phyloP scores from a whole-genome alignment of 495 filamentous ascomycete genomes.

The Apiosordaria backusii region DNA sequence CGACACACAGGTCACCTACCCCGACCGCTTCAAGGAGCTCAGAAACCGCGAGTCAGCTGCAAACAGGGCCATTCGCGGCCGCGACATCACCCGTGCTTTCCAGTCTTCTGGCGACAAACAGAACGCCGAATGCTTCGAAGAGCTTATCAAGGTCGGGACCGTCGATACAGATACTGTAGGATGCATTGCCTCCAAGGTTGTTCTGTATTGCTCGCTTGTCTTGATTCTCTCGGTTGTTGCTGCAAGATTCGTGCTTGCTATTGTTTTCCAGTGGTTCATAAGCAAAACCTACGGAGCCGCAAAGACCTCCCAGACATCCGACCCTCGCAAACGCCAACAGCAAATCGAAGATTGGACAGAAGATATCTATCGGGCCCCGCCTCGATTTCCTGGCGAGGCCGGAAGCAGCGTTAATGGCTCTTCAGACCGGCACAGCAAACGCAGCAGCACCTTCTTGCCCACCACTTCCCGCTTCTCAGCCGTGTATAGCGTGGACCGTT shows the following conservation, averaged over 20 bases:
- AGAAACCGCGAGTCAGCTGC: constrained; percentile 45
- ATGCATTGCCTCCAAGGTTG: constrained; percentile 95
- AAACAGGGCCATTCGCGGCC: constrained; percentile 75
- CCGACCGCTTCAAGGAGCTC: constrained; percentile 73
- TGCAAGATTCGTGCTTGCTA: constrained; percentile 83
- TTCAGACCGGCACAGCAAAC: constrained; percentile 71
- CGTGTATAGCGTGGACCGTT: constrained; percentile 70
- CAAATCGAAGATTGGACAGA: constrained; percentile 99
- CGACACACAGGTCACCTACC: constrained; percentile 72
- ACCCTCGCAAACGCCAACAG: constrained; percentile 75
- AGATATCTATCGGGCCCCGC: constrained; percentile 90
- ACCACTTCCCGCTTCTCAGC: constrained; percentile 93
- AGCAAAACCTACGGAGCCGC: constrained; percentile 73
- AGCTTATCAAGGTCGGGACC: constrained; percentile 93
- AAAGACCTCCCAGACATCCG: constrained; percentile 66
- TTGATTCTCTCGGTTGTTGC: constrained; percentile 90
- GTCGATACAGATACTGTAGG: constrained; percentile 96
- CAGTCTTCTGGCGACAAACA: constrained; percentile 72
- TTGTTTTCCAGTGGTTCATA: constrained; percentile 94
- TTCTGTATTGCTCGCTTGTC: constrained; percentile 88
- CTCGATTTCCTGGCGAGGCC: constrained; percentile 68
- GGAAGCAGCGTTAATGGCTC: constrained; percentile 52
- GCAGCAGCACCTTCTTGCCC: constrained; percentile 72
- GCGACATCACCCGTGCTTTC: constrained; percentile 85
- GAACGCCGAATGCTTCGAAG: constrained; percentile 76